Conservation (phyloP, 2,329 filamentous ascomycete species). For the Calonectria henricotiae region DNA sequence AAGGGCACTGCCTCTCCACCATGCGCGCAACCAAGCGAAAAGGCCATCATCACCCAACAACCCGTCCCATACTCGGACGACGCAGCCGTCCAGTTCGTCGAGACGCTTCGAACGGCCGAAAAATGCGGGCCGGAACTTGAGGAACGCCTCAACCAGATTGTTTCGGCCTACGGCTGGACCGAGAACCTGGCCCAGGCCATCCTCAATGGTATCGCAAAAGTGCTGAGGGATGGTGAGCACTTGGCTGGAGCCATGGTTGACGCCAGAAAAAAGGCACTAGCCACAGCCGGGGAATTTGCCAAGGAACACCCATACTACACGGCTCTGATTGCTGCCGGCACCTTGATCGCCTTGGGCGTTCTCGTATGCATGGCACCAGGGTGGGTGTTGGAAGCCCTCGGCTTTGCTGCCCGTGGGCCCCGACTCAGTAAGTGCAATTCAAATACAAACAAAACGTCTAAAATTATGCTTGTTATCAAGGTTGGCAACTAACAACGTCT, state of each 20-base stretch:
- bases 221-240: slow-evolving; percentile 37
- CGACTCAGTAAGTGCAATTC: slow-evolving; percentile 37
- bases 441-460: background rate
- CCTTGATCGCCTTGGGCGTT: slow-evolving; percentile 43
- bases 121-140: slow-evolving; percentile 17
- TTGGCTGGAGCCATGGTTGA: slow-evolving; percentile 36
- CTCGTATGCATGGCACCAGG: slow-evolving; percentile 41
- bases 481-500: background rate
- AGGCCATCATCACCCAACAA: background rate
- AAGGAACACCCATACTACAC: slow-evolving; percentile 45
- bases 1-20: background rate
- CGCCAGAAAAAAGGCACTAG: slow-evolving; percentile 39
- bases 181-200: slow-evolving; percentile 42
- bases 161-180: slow-evolving; percentile 42
- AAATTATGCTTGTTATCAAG: rapidly evolving
- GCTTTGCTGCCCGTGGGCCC: slow-evolving; percentile 43
- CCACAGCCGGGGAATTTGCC: slow-evolving; percentile 40
- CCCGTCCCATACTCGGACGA: slow-evolving; percentile 36
- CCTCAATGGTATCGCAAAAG: slow-evolving; percentile 40
- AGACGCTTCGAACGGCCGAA: slow-evolving; percentile 30
- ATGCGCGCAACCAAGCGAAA: background rate
- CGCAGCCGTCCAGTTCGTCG: slow-evolving; percentile 39
- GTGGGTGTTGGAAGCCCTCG: slow-evolving; percentile 47
- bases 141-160: slow-evolving; percentile 29
- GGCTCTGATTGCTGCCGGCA: slow-evolving; percentile 42